Percentiles rank a stretch among this genome's conserved stretches.
phyloP scores from a whole-genome alignment of 257 asterid genomes.

The Penstemon newberryi region DNA sequence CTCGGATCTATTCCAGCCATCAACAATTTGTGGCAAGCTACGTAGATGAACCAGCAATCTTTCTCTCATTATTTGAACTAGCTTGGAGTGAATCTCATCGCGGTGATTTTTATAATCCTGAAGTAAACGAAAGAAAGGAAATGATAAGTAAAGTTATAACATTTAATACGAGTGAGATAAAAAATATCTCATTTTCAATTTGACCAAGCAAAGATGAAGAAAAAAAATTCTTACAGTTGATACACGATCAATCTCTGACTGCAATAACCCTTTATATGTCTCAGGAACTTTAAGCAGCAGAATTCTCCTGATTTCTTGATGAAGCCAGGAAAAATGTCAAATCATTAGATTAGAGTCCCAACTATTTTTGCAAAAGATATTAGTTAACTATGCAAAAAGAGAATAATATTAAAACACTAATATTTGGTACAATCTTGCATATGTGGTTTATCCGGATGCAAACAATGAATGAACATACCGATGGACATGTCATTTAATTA shows the following conservation, averaged over 20 bases:
- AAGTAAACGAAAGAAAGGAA: conserved; percentile 17
- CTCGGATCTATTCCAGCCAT: conserved; percentile 83
- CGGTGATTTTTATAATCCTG: conserved; percentile 90
- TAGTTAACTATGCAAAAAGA: conserved; percentile 3
- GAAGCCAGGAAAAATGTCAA: conserved; percentile 37
- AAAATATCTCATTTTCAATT: background rate
- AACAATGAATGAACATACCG: background rate
- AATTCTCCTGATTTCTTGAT: conserved; percentile 78
- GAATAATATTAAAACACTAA: conserved; percentile 1
- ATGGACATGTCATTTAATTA: background rate
- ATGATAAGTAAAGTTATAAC: conserved; percentile 16
- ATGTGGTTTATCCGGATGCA: conserved; percentile 10
- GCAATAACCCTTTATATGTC: conserved; percentile 69
- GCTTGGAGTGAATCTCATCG: conserved; percentile 94
- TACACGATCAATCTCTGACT: conserved; percentile 82
- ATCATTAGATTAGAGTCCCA: conserved; percentile 26
- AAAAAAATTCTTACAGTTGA: conserved; percentile 55
- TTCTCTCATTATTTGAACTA: conserved; percentile 98
- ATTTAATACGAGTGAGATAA: background rate
- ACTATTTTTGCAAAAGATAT: background rate
- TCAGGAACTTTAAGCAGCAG: conserved; percentile 87
- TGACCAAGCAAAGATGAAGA: background rate
- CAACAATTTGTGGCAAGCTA: conserved; percentile 85
- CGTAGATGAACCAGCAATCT: conserved; percentile 81
- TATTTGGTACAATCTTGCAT: background rate